Percentiles rank a stretch among this genome's conserved stretches.
These are phyloP conservation scores for Kodamaea kaohsiungensis DNA, from an alignment of 805 yeast genomes.

Conservation along the genomic window DNA sequence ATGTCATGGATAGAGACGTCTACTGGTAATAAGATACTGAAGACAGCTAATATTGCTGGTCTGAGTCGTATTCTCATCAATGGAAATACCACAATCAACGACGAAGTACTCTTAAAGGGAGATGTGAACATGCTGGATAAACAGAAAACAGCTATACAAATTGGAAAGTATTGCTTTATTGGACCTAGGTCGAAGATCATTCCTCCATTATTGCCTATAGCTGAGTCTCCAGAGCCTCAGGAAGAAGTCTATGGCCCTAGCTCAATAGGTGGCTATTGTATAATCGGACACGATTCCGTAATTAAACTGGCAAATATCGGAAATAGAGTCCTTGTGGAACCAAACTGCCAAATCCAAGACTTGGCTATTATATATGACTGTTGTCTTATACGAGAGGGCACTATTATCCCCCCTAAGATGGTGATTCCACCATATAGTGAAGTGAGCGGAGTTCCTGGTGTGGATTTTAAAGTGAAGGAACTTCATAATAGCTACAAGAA, in stretches of 20 bases:
- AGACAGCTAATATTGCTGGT: slow-evolving; percentile 43
- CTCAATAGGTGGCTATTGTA: slow-evolving; percentile 49
- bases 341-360: slow-evolving; percentile 36
- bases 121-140: slow-evolving; percentile 23
- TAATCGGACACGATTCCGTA: slow-evolving; percentile 36
- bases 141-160: slow-evolving; percentile 28
- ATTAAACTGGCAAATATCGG: slow-evolving; percentile 46
- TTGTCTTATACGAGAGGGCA: slow-evolving; percentile 45
- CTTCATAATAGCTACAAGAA: slow-evolving; percentile 34
- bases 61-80: slow-evolving; percentile 44
- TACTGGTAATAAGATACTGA: slow-evolving; percentile 52
- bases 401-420: slow-evolving; percentile 41
- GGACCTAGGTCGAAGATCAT: slow-evolving; percentile 26
- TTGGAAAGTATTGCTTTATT: slow-evolving; percentile 51
- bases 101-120: slow-evolving; percentile 35
- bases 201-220: slow-evolving; percentile 28
- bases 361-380: slow-evolving; percentile 51
- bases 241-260: slow-evolving; percentile 24
- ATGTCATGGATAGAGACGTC: slow-evolving; percentile 48
- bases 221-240: neutral
- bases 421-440: slow-evolving; percentile 55
- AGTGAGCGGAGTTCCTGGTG: slow-evolving; percentile 43
- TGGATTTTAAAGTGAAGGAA: slow-evolving; percentile 23
- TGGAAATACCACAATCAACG: slow-evolving; percentile 48
- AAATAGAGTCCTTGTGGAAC: slow-evolving; percentile 49